These are phyloP conservation scores for Tetraselmis striata DNA, from an alignment of 139 green algal genomes.

Conservation along the genomic window DNA sequence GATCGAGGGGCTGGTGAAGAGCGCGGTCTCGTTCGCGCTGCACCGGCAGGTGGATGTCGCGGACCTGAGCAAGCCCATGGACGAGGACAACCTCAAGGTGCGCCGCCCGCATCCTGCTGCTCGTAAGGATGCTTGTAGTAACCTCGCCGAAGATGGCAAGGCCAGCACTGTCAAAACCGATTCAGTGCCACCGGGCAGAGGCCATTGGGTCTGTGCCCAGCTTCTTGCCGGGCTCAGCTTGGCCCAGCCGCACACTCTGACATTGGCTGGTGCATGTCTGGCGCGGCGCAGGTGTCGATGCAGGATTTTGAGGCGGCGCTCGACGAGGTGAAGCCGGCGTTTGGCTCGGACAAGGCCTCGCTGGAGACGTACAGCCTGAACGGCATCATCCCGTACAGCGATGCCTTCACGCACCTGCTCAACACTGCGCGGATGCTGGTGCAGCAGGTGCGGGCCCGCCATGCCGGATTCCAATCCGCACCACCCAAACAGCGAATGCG, in stretches of 20 bases:
- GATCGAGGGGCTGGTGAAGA: conserved; percentile 95
- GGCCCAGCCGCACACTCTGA: too few relatives aligned
- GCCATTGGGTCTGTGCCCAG: too few relatives aligned
- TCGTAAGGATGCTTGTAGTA: too few relatives aligned
- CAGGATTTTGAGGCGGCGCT: conserved; percentile 85
- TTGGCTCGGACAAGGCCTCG: conserved; percentile 78
- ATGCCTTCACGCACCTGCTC: conserved; percentile 71
- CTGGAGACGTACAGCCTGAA: conserved; percentile 78
- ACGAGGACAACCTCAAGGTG: conserved; percentile 94
- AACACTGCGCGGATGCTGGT: conserved; percentile 27
- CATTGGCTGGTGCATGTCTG: neutral
- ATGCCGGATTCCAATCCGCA: too few relatives aligned
- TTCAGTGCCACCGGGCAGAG: too few relatives aligned
- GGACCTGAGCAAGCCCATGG: conserved; percentile 81
- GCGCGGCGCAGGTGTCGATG: conserved; percentile 59
- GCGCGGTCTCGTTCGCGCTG: conserved; percentile 83
- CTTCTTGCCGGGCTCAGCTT: too few relatives aligned
- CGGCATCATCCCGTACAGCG: conserved; percentile 83
- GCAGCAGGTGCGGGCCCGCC: conserved; percentile 38
- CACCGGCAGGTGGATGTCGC: conserved; percentile 87
- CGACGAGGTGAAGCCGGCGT: conserved; percentile 91
- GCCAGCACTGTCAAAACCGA: too few relatives aligned
- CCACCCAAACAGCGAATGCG: too few relatives aligned
- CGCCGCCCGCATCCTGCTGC: neutral
- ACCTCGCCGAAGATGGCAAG: too few relatives aligned